Percentiles rank a stretch among this genome's conserved stretches.
These are phyloP conservation scores for Fusarium fracticaudum DNA, from an alignment of 2,329 filamentous ascomycete species.

Conservation along the genomic window DNA sequence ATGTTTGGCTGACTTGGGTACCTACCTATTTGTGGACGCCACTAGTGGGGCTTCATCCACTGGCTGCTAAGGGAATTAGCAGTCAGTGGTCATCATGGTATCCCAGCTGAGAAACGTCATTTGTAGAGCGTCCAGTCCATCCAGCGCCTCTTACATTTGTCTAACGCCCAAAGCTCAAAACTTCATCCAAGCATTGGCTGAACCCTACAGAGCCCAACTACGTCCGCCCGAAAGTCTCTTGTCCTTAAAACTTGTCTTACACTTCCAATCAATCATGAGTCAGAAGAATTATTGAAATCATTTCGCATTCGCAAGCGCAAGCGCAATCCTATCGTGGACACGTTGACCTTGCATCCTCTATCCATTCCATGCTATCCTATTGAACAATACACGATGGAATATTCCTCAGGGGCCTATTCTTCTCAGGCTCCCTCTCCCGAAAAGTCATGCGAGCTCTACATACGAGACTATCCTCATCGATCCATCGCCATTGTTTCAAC, in stretches of 20 bases:
- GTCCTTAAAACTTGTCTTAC: not conserved
- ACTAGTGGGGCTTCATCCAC: constrained; percentile 10
- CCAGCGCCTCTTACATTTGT: constrained; percentile 26
- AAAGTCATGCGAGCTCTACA: constrained; percentile 79
- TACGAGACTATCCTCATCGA: constrained; percentile 87
- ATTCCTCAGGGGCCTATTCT: constrained; percentile 55
- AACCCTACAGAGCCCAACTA: constrained; percentile 19
- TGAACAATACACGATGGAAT: constrained; percentile 57
- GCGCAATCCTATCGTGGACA: not conserved
- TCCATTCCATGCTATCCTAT: constrained; percentile 11
- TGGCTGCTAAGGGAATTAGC: not conserved
- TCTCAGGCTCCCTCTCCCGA: constrained; percentile 61
- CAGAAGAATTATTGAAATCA: constrained; percentile 9
- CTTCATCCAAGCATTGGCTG: constrained; percentile 24
- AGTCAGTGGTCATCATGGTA: constrained; percentile 25
- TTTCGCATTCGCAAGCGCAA: constrained; percentile 9
- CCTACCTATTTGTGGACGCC: not conserved
- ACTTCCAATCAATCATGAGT: constrained; percentile 13
- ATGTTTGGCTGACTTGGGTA: not conserved
- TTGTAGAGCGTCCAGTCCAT: constrained; percentile 21
- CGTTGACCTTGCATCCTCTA: constrained; percentile 20
- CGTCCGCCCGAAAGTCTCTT: not conserved
- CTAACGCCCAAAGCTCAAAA: constrained; percentile 32
- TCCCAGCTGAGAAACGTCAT: constrained; percentile 39
- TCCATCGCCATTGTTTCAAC: constrained; percentile 86